These are phyloP conservation scores for Baorangia bicolor DNA, from an alignment of 768 basidiomycete genomes.

Conservation along the genomic window DNA sequence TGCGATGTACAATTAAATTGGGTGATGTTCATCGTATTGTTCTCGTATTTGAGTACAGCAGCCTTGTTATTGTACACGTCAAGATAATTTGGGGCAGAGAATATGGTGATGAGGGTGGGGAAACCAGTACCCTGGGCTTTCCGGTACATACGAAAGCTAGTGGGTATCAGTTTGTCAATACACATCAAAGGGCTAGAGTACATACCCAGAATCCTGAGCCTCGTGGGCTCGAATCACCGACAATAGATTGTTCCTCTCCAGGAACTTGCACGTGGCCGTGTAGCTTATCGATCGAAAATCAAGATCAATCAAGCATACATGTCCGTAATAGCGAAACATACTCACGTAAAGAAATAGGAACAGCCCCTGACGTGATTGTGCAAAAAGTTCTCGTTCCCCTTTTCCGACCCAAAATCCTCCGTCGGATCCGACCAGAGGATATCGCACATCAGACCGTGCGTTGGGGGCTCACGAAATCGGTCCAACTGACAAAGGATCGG, in stretches of 20 bases:
- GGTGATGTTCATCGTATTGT: constrained; percentile 94
- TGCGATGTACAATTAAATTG: constrained; percentile 82
- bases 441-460: constrained; percentile 73
- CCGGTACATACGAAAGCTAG: constrained; percentile 87
- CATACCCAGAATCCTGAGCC: constrained; percentile 93
- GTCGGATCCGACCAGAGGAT: constrained; percentile 75
- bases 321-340: neutral
- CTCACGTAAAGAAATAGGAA: constrained; percentile 74
- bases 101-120: constrained; percentile 96
- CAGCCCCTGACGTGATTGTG: constrained; percentile 76
- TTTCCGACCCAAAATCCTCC: constrained; percentile 71
- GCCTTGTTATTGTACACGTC: constrained; percentile 97
- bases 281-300: constrained; percentile 45
- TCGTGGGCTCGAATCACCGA: constrained; percentile 95
- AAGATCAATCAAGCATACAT: neutral
- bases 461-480: constrained; percentile 72
- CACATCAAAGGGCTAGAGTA: neutral
- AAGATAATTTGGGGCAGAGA: constrained; percentile 95
- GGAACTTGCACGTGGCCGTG: constrained; percentile 87
- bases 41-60: constrained; percentile 95
- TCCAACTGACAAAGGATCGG: constrained; percentile 47
- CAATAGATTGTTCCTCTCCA: constrained; percentile 88
- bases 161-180: neutral
- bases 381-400: constrained; percentile 60
- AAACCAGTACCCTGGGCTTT: constrained; percentile 93